These are phyloP conservation scores for Tremella fuciformis DNA, from an alignment of 768 basidiomycete species.

Conservation along the genomic window DNA sequence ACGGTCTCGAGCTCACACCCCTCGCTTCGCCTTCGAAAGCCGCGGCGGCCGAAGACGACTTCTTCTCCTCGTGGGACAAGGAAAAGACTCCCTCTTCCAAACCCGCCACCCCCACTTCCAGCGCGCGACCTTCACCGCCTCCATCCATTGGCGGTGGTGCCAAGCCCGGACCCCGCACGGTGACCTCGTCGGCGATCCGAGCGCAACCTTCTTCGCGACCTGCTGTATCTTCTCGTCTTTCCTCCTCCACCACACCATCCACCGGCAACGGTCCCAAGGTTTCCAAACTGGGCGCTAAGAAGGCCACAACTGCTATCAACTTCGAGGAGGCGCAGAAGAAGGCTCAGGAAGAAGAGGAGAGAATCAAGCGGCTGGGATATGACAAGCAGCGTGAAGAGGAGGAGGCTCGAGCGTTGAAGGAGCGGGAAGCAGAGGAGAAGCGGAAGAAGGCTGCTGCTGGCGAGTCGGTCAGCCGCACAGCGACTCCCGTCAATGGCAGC, in stretches of 20 bases:
- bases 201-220: slow-evolving; percentile 53
- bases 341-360: slow-evolving; percentile 86
- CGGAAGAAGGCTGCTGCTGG: slow-evolving; percentile 48
- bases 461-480: slow-evolving; percentile 43
- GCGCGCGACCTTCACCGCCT: slow-evolving; percentile 45
- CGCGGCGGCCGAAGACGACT: slow-evolving; percentile 73
- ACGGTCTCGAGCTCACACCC: slow-evolving; percentile 63
- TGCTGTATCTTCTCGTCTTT: slow-evolving; percentile 47
- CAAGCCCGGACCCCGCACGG: slow-evolving; percentile 50
- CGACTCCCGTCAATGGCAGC: slow-evolving; percentile 38
- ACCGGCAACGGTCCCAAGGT: slow-evolving; percentile 64
- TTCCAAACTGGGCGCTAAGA: slow-evolving; percentile 73
- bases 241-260: slow-evolving; percentile 48
- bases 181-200: slow-evolving; percentile 53
- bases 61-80: slow-evolving; percentile 96
- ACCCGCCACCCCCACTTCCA: slow-evolving; percentile 57
- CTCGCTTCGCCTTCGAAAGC: slow-evolving; percentile 44
- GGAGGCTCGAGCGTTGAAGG: slow-evolving; percentile 62
- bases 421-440: slow-evolving; percentile 57
- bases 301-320: slow-evolving; percentile 74
- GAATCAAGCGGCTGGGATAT: slow-evolving; percentile 86
- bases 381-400: slow-evolving; percentile 79
- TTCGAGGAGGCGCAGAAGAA: slow-evolving; percentile 92
- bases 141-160: slow-evolving; percentile 31
- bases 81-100: slow-evolving; percentile 58